These are phyloP conservation scores for Ilex aquifolium DNA, from an alignment of 257 asterid genomes.

Conservation along the genomic window DNA sequence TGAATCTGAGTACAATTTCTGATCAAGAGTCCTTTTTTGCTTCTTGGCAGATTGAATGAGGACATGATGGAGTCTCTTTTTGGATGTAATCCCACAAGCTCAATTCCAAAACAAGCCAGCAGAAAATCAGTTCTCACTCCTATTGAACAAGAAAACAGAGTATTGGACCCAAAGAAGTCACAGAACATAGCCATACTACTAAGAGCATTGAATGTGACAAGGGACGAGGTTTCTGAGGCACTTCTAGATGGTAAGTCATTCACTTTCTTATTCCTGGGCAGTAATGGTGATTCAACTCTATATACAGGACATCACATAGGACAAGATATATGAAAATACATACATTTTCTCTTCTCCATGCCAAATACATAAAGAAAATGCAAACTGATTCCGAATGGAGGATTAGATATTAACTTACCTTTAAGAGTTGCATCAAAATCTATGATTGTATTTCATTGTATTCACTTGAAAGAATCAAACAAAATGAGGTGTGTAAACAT, in stretches of 20 bases:
- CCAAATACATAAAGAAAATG: too few species aligned
- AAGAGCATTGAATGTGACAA: constrained; percentile 89
- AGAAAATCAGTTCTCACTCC: constrained; percentile 42
- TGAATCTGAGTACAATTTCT: constrained; percentile 8
- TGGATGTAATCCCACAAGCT: constrained; percentile 58
- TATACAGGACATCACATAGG: too few species aligned
- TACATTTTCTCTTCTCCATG: too few species aligned
- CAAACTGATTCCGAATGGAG: too few species aligned
- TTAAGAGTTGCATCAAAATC: too few species aligned
- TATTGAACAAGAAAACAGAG: constrained; percentile 66
- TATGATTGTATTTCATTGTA: too few species aligned
- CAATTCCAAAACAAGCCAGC: constrained; percentile 53
- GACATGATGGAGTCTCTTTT: constrained; percentile 95
- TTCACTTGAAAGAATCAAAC: too few species aligned
- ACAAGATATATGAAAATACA: too few species aligned
- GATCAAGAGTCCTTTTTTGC: constrained; percentile 3
- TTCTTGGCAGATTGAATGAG: constrained; percentile 67
- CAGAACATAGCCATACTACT: constrained; percentile 89
- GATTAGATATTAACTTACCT: too few species aligned
- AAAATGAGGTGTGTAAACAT: too few species aligned
- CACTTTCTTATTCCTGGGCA: constrained; percentile 6
- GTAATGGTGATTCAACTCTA: background rate
- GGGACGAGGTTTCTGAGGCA: constrained; percentile 87
- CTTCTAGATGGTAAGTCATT: constrained; percentile 68
- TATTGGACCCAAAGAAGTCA: constrained; percentile 93